Base-by-base conservation (phyloP, 768 basidiomycete genomes). In the Heimioporus sp. region DNA sequence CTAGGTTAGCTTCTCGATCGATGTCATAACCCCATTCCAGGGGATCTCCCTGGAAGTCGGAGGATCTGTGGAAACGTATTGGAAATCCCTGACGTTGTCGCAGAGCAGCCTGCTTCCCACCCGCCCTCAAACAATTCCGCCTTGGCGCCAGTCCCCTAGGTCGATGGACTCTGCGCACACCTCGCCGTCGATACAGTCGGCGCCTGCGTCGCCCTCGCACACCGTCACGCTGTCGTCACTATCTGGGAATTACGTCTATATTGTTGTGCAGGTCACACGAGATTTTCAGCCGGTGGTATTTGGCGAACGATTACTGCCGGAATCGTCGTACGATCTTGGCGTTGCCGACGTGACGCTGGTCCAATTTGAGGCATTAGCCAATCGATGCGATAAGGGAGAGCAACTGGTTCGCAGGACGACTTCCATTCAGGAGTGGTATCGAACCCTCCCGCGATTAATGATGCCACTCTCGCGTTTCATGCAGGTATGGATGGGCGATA, bases 1-100 rank as follows among this genome's bases (percentile, higher is more conserved):
- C 48, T 53, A 94, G 91, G 87, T 98, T 20, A 82, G 86, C 45
- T 95, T 98, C 68, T 92, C 92, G 62, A 77, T 92, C 31, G 90
- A 83, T 60, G 80, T 94, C 51, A 83, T 96, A 55, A 87, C 85
- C 10, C 89, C 93, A 1, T 98, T 98, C 72, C 83, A 86, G 51
- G 93, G 91, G 3, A 92, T 93, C 44, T 92, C 92, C 51, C 78
- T 98, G 12, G 92, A 95, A 71, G 88, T 98, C 49, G 95, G 94
- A 20, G 96, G 97, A 21, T 85, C 90, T 46, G 81, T 98, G 28
- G 95, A 98, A 73, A 99, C 96, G 0, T 99, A 99, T 68, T 99
- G 97, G 97, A 98, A 98, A 72, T 95, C 94, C 71, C 15, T 70
- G 66, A 57, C 69, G 57, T 16, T 69, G 44, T 56, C 66, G 10